These are phyloP conservation scores for Leccinum longicurvipes DNA, from an alignment of 768 basidiomycete genomes.

Conservation along the genomic window DNA sequence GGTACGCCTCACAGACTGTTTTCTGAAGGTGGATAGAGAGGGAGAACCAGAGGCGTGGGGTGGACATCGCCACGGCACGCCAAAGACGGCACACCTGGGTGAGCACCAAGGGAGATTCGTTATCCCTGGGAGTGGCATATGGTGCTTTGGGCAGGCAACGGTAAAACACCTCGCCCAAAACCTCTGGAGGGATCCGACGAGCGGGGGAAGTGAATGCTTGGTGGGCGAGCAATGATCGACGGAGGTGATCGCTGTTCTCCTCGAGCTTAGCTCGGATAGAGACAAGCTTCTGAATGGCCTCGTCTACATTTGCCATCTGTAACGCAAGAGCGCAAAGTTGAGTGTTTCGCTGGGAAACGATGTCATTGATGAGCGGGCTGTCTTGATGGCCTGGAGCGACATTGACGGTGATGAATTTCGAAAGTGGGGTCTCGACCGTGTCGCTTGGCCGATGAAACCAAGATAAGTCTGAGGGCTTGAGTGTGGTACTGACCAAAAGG, in stretches of 20 bases:
- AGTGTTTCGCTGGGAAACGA: conserved; percentile 18
- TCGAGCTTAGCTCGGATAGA: conserved; percentile 18
- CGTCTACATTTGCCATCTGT: conserved; percentile 19
- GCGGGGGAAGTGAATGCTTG: conserved; percentile 20
- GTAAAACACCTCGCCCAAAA: conserved; percentile 30
- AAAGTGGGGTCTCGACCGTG: conserved; percentile 17
- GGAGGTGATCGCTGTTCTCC: conserved; percentile 13
- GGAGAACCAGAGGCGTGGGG: conserved; percentile 33
- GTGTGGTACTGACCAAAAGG: conserved; percentile 11
- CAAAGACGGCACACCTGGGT: conserved; percentile 29
- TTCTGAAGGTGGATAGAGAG: conserved; percentile 21
- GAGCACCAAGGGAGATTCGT: conserved; percentile 25
- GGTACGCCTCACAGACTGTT: conserved; percentile 3
- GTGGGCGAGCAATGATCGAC: conserved; percentile 23
- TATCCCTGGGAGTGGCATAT: conserved; percentile 23
- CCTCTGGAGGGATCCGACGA: conserved; percentile 27
- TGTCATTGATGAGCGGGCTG: conserved; percentile 10
- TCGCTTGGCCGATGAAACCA: conserved; percentile 7
- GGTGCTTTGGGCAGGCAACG: conserved; percentile 24
- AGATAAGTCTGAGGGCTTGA: background rate
- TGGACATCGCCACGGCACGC: conserved; percentile 29
- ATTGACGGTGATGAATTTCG: conserved; percentile 5
- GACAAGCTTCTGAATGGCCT: conserved; percentile 18
- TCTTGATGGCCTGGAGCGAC: conserved; percentile 16
- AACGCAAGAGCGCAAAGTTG: conserved; percentile 19